Evolutionary conservation across 2,329 filamentous ascomycete genomes (phyloP).

Genomic region (Aspergillus uvarum): DNA sequence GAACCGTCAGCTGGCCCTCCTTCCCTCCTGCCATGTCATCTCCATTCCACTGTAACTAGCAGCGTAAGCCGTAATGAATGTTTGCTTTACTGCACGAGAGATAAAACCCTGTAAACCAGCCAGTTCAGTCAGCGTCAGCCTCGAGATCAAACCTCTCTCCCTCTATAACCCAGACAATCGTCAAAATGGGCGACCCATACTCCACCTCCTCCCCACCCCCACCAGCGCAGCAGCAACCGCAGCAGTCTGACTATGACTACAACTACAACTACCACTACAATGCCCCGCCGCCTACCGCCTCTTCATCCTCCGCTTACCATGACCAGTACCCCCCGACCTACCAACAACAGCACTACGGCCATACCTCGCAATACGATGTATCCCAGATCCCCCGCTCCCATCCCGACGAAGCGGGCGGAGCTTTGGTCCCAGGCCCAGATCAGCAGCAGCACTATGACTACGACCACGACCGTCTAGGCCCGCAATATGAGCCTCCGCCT

Average conservation of each 20-base stretch:
- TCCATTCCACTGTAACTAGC: background rate
- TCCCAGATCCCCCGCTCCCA: conserved; percentile 7
- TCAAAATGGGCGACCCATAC: conserved; percentile 17
- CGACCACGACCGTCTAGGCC: conserved; percentile 10
- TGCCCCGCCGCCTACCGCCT: conserved; percentile 6
- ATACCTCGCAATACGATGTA: conserved; percentile 14
- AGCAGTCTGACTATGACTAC: conserved; percentile 48
- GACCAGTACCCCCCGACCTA: conserved; percentile 11
- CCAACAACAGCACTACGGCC: conserved; percentile 8
- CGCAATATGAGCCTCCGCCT: conserved; percentile 7
- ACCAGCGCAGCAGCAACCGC: background rate
- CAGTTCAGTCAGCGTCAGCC: too few species aligned
- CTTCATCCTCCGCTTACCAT: conserved; percentile 37
- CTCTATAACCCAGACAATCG: too few species aligned
- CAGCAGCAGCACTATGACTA: conserved; percentile 4
- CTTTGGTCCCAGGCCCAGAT: background rate
- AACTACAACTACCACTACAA: conserved; percentile 56
- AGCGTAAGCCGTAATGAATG: too few species aligned
- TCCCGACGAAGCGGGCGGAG: conserved; percentile 9
- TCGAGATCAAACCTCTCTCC: too few species aligned
- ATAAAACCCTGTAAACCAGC: background rate
- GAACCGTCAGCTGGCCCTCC: background rate
- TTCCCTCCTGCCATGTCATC: background rate
- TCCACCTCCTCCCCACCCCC: background rate
- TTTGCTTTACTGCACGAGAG: too few species aligned